These are phyloP conservation scores for Chenopodium berlandieri DNA, from an alignment of 148 eudicot genomes.

Conservation along the genomic window DNA sequence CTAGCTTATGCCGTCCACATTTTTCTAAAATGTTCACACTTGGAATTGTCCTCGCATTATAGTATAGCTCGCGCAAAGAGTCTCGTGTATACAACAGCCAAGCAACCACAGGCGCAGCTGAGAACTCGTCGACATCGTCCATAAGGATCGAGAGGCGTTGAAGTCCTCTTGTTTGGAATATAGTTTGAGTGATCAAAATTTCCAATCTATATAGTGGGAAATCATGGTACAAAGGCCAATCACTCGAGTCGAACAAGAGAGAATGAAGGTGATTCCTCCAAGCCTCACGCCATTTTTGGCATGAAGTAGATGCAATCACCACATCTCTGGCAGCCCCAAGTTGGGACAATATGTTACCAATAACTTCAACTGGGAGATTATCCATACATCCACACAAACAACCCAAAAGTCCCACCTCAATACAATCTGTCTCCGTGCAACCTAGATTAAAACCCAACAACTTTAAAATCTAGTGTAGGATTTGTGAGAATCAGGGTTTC, in stretches of 20 bases:
- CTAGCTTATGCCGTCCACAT: conserved; percentile 80
- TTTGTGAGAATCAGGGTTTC: not conserved
- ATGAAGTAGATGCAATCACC: conserved; percentile 75
- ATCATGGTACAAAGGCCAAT: conserved; percentile 66
- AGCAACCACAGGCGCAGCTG: conserved; percentile 82
- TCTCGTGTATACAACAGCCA: conserved; percentile 90
- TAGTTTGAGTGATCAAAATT: conserved; percentile 75
- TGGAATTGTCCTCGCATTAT: conserved; percentile 68
- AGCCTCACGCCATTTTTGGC: conserved; percentile 83
- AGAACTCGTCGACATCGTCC: conserved; percentile 89
- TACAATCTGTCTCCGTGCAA: not conserved
- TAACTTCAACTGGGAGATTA: conserved; percentile 25
- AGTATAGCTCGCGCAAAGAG: conserved; percentile 52
- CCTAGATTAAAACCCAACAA: not conserved
- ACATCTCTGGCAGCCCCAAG: conserved; percentile 78
- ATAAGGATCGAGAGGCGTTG: conserved; percentile 55
- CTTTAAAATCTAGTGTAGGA: not conserved
- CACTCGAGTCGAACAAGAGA: conserved; percentile 65
- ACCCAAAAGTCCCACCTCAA: not conserved
- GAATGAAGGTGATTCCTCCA: conserved; percentile 69
- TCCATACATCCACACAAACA: not conserved
- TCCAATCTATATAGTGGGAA: conserved; percentile 49
- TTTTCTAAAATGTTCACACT: conserved; percentile 70
- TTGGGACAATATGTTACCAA: conserved; percentile 82
- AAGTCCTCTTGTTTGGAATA: conserved; percentile 77